A percentile compares a stretch with the other conserved stretches of the same genome.
Conservation (phyloP, 139 green algal genomes). For the Picochlorum sp. region DNA sequence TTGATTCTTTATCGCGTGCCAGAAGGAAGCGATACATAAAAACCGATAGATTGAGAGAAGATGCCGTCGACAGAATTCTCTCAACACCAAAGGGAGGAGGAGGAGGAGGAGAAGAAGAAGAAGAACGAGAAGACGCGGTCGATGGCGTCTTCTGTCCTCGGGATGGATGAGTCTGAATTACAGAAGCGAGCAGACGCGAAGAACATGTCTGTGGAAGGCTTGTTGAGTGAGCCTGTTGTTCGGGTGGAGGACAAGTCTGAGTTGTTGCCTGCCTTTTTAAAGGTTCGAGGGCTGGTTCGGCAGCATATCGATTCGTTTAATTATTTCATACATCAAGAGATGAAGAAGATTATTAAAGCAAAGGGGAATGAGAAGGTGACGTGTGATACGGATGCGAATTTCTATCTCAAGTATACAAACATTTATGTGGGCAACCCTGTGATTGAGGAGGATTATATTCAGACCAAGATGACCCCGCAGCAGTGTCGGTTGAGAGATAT, state of each 20-base stretch:
- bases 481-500: conserved; percentile 92
- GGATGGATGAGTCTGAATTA: conserved; percentile 1
- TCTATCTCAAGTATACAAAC: conserved; percentile 93
- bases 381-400: conserved; percentile 93
- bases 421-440: conserved; percentile 89
- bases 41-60: too few species aligned
- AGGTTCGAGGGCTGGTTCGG: conserved; percentile 78
- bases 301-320: conserved; percentile 98
- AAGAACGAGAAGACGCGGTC: background rate
- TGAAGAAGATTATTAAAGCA: conserved; percentile 94
- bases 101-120: too few species aligned
- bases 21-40: too few species aligned
- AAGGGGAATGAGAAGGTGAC: conserved; percentile 91
- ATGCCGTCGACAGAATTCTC: too few species aligned
- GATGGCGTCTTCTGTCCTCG: background rate
- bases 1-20: too few species aligned
- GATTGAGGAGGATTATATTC: conserved; percentile 83
- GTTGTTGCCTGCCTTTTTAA: conserved; percentile 88
- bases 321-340: conserved; percentile 94
- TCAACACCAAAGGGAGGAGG: background rate
- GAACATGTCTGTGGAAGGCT: conserved; percentile 3
- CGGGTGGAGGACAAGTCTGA: conserved; percentile 86
- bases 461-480: conserved; percentile 87
- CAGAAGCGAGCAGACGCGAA: conserved; percentile 37
- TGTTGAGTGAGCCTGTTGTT: conserved; percentile 70